Evolutionary conservation across 2,329 filamentous ascomycete species (phyloP), one percentile per base, ranked within the genome.

Genomic region (Hypomyces perniciosus): DNA sequence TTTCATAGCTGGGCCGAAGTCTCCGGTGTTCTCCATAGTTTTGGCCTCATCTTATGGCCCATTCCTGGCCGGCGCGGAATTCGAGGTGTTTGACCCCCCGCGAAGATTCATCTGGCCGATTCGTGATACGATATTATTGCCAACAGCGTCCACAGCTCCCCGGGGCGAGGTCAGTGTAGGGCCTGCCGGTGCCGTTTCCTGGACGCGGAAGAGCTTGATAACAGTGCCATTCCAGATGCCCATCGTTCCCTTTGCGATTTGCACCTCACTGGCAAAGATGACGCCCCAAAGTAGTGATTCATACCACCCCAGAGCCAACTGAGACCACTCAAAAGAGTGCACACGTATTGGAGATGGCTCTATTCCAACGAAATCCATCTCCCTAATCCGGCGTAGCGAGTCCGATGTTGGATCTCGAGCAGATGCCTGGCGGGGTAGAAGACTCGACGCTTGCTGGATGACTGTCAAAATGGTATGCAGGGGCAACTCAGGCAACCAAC

Each of bases 291-390:
- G 76, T 9, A 97, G 76, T 5, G 89, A 92, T 68, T 96, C 90
- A 67, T 97, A 96, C 93, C 93, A 97, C 44, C 91, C 92, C 46
- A 97, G 76, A 0, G 89, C 87, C 33, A 96, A 75, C 0, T 88
- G 85, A 3, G 90, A 92, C 92, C 92, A 97, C 70, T 96, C 90
- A 62, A 97, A 97, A 10, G 89, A 85, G 64, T 96, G 91, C 12
- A 93, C 85, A 31, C 87, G 80, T 47, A 89, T 78, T 0, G 86
- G 77, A 1, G 83, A 83, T 1, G 87, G 80, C 42, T 96, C 90
- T 35, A 96, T 81, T 7, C 83, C 85, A 8, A 83, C 78, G 40
- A 95, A 73, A 46, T 80, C 76, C 1, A 86, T 77, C 13, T 77
- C 73, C 52, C 75, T 76, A 53, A 89, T 82, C 28, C 72, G 76